These are phyloP conservation scores for Trichoderma harzianum DNA, from an alignment of 2,329 filamentous ascomycete species.

Conservation along the genomic window DNA sequence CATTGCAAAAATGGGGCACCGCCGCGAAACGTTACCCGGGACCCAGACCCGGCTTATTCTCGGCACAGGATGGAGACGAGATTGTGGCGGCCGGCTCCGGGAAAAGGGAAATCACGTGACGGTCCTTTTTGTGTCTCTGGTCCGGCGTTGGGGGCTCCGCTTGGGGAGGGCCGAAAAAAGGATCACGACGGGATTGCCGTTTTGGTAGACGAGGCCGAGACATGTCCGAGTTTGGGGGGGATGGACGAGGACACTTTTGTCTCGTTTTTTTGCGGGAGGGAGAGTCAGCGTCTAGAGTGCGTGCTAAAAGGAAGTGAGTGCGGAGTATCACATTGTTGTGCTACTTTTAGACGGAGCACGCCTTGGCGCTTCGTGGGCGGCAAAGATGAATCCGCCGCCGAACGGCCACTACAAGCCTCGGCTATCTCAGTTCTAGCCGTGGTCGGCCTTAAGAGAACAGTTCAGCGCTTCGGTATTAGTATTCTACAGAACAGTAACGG, in stretches of 20 bases:
- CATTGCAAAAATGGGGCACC: neutral
- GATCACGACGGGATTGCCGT: neutral
- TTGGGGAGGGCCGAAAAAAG: neutral
- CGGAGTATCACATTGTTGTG: neutral
- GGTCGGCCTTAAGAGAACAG: neutral
- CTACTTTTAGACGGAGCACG: neutral
- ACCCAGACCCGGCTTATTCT: neutral
- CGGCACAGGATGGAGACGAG: slow-evolving; percentile 2
- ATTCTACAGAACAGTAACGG: neutral
- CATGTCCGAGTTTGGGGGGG: neutral
- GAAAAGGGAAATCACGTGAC: neutral
- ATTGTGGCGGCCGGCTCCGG: neutral
- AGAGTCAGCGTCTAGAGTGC: neutral
- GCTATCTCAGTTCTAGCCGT: neutral
- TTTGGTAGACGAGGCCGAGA: neutral
- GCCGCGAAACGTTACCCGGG: neutral
- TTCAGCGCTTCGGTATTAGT: neutral
- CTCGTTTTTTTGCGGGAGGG: neutral
- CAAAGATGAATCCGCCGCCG: neutral
- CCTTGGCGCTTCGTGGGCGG: neutral
- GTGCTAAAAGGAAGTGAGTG: neutral
- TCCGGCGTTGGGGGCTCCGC: neutral
- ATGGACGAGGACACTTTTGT: neutral
- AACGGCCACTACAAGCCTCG: neutral
- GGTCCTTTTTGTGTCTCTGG: neutral